Evolutionary conservation across 331 rosid species (phyloP).

Genomic region (Rhamnella rubrinervis): DNA sequence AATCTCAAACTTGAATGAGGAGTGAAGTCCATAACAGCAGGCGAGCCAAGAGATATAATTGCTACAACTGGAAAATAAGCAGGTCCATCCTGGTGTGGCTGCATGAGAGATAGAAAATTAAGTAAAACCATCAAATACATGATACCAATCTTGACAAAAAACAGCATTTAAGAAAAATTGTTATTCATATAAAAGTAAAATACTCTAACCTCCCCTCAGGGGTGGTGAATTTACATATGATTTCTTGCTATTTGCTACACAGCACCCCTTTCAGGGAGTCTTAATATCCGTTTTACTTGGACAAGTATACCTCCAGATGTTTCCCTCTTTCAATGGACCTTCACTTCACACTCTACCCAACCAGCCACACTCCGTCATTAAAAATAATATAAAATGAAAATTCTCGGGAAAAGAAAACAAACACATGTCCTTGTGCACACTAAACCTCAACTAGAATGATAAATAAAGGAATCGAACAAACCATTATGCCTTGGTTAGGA

Average conservation of each 20-base stretch:
- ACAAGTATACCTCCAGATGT: too few relatives aligned
- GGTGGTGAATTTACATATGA: too few relatives aligned
- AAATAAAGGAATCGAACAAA: slow-evolving; percentile 27
- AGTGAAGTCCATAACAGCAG: slow-evolving; percentile 85
- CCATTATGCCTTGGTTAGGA: slow-evolving; percentile 94
- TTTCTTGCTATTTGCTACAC: too few relatives aligned
- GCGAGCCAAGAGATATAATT: slow-evolving; percentile 81
- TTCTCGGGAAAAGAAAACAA: too few relatives aligned
- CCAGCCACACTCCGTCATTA: too few relatives aligned
- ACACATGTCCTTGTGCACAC: too few relatives aligned
- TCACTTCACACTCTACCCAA: too few relatives aligned
- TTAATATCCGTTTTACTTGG: too few relatives aligned
- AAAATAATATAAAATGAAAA: too few relatives aligned
- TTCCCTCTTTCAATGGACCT: too few relatives aligned
- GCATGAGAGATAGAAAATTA: slow-evolving; percentile 23
- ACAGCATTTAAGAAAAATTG: background rate
- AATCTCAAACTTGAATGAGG: slow-evolving; percentile 70
- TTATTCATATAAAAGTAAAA: background rate
- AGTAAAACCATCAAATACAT: background rate
- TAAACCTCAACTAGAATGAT: background rate
- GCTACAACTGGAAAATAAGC: slow-evolving; percentile 91
- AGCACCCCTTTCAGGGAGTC: too few relatives aligned
- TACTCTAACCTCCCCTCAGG: background rate
- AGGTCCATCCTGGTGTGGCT: slow-evolving; percentile 96
- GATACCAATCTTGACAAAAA: background rate